These are phyloP conservation scores for Chaetomium tenue DNA, from an alignment of 495 filamentous ascomycete genomes.

Conservation along the genomic window DNA sequence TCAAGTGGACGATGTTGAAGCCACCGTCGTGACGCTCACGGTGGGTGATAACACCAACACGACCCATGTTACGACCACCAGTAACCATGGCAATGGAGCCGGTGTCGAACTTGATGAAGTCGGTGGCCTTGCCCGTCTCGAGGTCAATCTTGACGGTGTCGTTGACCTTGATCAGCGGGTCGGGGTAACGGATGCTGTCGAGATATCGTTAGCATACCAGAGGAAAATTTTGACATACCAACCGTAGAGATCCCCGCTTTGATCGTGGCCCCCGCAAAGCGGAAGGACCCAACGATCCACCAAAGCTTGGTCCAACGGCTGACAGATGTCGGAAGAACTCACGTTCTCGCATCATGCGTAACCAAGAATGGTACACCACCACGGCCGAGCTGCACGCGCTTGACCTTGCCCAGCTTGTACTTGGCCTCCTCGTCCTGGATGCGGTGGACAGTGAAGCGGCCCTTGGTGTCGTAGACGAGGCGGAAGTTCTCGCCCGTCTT, in stretches of 20 bases:
- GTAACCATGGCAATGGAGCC: conserved; percentile 96
- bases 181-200: conserved; percentile 93
- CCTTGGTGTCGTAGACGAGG: conserved; percentile 99
- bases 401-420: conserved; percentile 99
- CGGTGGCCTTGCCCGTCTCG: conserved; percentile 90
- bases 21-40: conserved; percentile 99
- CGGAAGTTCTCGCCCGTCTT: conserved; percentile 99
- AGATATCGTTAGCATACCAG: conserved; percentile 42
- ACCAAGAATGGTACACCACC: conserved; percentile 99
- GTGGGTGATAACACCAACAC: conserved; percentile 99
- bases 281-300: conserved; percentile 53
- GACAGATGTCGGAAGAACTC: conserved; percentile 92
- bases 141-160: conserved; percentile 99
- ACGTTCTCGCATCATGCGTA: conserved; percentile 99
- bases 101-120: conserved; percentile 96
- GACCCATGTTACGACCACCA: conserved; percentile 99
- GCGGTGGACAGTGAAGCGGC: conserved; percentile 99
- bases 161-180: conserved; percentile 97
- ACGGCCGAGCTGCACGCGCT: conserved; percentile 96
- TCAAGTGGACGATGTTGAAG: conserved; percentile 99
- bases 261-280: conserved; percentile 23
- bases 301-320: conserved; percentile 99
- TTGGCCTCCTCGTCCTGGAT: conserved; percentile 96
- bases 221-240: conserved; percentile 45
- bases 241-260: conserved; percentile 39